Conservation (phyloP, 176 grass and related monocot species). For the Microstegium vimineum region DNA sequence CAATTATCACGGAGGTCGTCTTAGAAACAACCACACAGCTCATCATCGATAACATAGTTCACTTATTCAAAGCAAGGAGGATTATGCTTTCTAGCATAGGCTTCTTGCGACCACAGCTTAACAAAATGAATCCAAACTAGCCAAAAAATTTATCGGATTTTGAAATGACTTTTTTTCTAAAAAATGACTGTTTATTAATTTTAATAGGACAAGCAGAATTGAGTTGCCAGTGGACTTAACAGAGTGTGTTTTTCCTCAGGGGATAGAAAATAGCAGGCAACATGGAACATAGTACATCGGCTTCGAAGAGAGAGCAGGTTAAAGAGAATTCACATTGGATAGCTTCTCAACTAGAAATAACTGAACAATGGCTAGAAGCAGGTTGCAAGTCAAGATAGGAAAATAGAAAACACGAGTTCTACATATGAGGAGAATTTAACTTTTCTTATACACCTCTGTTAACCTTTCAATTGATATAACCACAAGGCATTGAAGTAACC, state of each 20-base stretch:
- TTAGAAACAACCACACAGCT: neutral
- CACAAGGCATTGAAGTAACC: neutral
- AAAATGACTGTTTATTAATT: neutral
- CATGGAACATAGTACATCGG: too few relatives aligned
- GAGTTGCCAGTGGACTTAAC: neutral
- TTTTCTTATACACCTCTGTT: neutral
- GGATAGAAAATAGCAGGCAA: too few relatives aligned
- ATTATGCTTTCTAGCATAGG: neutral
- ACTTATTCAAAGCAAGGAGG: neutral
- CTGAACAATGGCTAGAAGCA: neutral
- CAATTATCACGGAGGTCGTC: neutral
- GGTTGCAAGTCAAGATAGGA: neutral
- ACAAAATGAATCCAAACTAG: neutral
- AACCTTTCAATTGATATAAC: neutral
- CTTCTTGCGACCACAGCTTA: neutral
- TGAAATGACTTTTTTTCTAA: neutral
- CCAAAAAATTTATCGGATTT: neutral
- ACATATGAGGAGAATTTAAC: neutral
- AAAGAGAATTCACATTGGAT: neutral
- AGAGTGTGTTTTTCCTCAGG: too few relatives aligned
- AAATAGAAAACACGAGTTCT: neutral
- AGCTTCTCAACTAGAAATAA: neutral
- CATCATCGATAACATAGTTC: conserved; percentile 16
- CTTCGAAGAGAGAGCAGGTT: neutral
- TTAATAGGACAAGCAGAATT: neutral